Evolutionary conservation across 2,329 filamentous ascomycete species (phyloP).

Genomic region (Cladosporium sp.): DNA sequence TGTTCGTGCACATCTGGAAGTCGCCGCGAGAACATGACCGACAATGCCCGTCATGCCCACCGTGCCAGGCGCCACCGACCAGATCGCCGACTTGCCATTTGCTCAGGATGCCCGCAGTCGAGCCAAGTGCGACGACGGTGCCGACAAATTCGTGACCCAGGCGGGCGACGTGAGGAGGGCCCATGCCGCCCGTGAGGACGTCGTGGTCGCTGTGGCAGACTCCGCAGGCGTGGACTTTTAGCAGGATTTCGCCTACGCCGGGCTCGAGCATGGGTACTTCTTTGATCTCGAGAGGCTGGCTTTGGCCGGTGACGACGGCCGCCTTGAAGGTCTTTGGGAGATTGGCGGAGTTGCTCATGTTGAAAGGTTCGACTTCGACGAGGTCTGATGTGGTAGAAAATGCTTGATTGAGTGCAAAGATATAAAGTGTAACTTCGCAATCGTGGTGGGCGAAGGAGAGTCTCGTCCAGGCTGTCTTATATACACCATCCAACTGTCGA

Average conservation of each 20-base stretch:
- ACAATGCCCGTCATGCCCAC: constrained; percentile 64
- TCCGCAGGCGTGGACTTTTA: constrained; percentile 71
- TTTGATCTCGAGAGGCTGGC: constrained; percentile 57
- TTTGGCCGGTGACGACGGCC: constrained; percentile 58
- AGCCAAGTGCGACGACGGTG: constrained; percentile 52
- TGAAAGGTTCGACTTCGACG: neutral
- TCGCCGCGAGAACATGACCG: constrained; percentile 61
- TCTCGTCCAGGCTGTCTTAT: neutral
- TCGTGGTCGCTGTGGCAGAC: constrained; percentile 66
- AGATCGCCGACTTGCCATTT: constrained; percentile 64
- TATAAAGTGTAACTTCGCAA: neutral
- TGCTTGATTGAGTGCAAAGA: neutral
- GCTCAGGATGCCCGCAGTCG: constrained; percentile 58
- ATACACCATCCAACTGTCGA: neutral
- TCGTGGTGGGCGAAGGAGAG: neutral
- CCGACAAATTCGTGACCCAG: constrained; percentile 71
- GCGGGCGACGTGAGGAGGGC: constrained; percentile 42
- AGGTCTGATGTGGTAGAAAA: neutral
- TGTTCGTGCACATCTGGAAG: constrained; percentile 69
- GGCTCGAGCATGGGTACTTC: constrained; percentile 61
- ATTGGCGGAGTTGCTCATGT: neutral
- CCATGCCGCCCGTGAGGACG: constrained; percentile 52
- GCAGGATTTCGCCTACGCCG: constrained; percentile 59
- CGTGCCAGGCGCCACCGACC: constrained; percentile 69
- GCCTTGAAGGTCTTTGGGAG: constrained; percentile 66